A percentile compares a stretch with the other conserved stretches of the same genome.
These are phyloP conservation scores for Phytophthora pisi DNA, from an alignment of 352 stramenopile genomes.

Conservation along the genomic window DNA sequence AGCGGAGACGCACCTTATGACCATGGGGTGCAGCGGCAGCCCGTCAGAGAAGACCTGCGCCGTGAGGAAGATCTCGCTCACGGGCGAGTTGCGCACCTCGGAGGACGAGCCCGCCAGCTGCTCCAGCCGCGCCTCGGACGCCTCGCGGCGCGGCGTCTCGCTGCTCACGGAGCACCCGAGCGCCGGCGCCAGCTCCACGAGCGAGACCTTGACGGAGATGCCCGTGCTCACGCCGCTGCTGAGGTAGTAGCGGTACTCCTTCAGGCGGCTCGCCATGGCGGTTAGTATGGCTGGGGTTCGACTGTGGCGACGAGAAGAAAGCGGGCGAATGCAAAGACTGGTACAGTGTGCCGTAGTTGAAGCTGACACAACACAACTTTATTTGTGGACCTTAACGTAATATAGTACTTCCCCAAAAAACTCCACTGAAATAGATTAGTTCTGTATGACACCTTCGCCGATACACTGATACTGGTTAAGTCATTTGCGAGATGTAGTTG, in stretches of 20 bases:
- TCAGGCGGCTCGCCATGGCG: slow-evolving; percentile 70
- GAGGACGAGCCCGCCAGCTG: slow-evolving; percentile 66
- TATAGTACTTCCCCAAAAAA: too few species aligned
- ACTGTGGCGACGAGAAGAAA: background rate
- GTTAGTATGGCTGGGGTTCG: background rate
- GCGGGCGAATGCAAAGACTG: background rate
- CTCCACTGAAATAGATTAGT: too few species aligned
- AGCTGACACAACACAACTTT: background rate
- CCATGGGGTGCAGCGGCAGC: slow-evolving; percentile 81
- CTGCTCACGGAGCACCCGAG: slow-evolving; percentile 51
- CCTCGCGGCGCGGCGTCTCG: slow-evolving; percentile 25
- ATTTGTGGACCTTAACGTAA: too few species aligned
- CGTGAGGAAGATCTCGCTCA: slow-evolving; percentile 89
- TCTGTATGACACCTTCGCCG: too few species aligned
- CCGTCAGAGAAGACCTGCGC: slow-evolving; percentile 90
- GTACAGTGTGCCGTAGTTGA: background rate
- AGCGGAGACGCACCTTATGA: slow-evolving; percentile 53
- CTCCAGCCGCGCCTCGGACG: slow-evolving; percentile 42
- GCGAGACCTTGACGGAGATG: slow-evolving; percentile 84
- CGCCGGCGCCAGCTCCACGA: slow-evolving; percentile 71
- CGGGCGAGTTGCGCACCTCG: slow-evolving; percentile 79
- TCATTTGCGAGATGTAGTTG: background rate
- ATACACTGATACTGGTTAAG: background rate
- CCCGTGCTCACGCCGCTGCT: slow-evolving; percentile 83
- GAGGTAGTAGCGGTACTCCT: slow-evolving; percentile 91